phyloP scores from a whole-genome alignment of 495 filamentous ascomycete genomes.

The Penicillium crystallinum region DNA sequence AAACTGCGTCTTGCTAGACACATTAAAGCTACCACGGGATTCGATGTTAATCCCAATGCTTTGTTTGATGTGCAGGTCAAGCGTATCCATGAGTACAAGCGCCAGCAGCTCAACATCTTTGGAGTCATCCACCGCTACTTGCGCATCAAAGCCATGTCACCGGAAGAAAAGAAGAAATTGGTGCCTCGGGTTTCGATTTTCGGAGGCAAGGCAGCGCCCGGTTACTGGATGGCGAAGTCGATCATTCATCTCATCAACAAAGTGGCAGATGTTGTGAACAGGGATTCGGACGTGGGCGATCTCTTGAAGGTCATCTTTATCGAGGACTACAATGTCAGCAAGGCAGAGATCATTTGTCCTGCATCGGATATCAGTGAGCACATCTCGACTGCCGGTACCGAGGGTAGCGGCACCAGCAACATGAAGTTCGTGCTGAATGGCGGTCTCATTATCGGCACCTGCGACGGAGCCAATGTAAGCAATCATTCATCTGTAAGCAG shows the following conservation, averaged over 20 bases:
- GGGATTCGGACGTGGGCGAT: slow-evolving; percentile 85
- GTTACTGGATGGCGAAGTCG: slow-evolving; percentile 99
- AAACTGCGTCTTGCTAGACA: slow-evolving; percentile 81
- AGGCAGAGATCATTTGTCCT: slow-evolving; percentile 92
- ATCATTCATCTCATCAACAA: slow-evolving; percentile 95
- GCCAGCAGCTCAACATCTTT: slow-evolving; percentile 98
- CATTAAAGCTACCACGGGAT: slow-evolving; percentile 73
- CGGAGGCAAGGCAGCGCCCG: slow-evolving; percentile 94
- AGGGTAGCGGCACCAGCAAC: slow-evolving; percentile 68
- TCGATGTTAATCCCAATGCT: slow-evolving; percentile 78
- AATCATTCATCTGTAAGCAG: neutral
- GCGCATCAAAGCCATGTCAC: slow-evolving; percentile 73
- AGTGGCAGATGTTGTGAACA: slow-evolving; percentile 88
- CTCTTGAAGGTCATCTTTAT: slow-evolving; percentile 95
- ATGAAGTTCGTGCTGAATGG: slow-evolving; percentile 99
- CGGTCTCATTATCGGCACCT: slow-evolving; percentile 94
- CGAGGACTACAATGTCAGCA: slow-evolving; percentile 98
- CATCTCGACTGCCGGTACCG: slow-evolving; percentile 96
- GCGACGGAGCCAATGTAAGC: slow-evolving; percentile 92
- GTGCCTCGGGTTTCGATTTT: slow-evolving; percentile 94
- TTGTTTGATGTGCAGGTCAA: slow-evolving; percentile 98
- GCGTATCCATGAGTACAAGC: slow-evolving; percentile 99
- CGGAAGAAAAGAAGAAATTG: slow-evolving; percentile 82
- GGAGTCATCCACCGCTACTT: slow-evolving; percentile 95
- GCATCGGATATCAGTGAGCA: slow-evolving; percentile 97